Percentiles rank a stretch among this genome's conserved stretches.
Conservation (phyloP, 225 moss, liverwort and hornwort genomes). For the Polytrichum commune region DNA sequence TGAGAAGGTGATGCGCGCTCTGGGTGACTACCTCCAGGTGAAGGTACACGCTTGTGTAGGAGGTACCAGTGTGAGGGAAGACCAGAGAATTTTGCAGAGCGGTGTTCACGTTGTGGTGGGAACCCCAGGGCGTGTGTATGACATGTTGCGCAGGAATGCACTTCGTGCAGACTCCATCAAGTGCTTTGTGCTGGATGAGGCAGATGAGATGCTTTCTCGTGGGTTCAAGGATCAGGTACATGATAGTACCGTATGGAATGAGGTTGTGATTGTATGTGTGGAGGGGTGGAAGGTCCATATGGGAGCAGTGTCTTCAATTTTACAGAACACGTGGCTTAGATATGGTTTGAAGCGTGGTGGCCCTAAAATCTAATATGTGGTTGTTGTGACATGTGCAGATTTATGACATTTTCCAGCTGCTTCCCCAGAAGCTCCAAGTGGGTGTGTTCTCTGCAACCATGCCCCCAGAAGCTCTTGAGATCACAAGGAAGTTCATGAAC, state of each 20-base stretch:
- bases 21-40: slow-evolving; percentile 65
- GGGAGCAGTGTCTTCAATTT: no score
- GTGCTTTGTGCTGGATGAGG: slow-evolving; percentile 74
- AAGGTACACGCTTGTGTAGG: slow-evolving; percentile 80
- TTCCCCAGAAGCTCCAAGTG: slow-evolving; percentile 69
- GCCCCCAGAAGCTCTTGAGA: slow-evolving; percentile 71
- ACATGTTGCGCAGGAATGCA: slow-evolving; percentile 66
- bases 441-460: slow-evolving; percentile 73
- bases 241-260: no score
- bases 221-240: slow-evolving; percentile 77
- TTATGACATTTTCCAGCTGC: slow-evolving; percentile 70
- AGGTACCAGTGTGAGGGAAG: slow-evolving; percentile 71
- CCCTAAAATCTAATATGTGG: not conserved
- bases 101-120: slow-evolving; percentile 78
- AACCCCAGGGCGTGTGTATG: slow-evolving; percentile 72
- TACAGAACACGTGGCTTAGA: no score
- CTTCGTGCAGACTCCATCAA: slow-evolving; percentile 67
- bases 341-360: not conserved
- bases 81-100: slow-evolving; percentile 58
- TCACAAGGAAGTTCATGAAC: slow-evolving; percentile 80
- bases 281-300: no score
- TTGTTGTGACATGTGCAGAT: slow-evolving; percentile 39
- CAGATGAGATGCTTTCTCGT: slow-evolving; percentile 73
- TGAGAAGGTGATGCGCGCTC: slow-evolving; percentile 74
- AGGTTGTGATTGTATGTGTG: no score